Conservation (phyloP, 306 rosid species). For the apple (Malus domestica) region ASM211411v1 NC_041793.1:32268001-32268500, state of each 20-base stretch:
- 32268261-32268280: slow-evolving; percentile 99
- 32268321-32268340: slow-evolving; percentile 81
- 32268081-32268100: slow-evolving; percentile 99
- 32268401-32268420: not conserved
- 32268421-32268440: not conserved
- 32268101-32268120: slow-evolving; percentile 97
- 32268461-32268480: not conserved
- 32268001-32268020: slow-evolving; percentile 1
- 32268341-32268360: slow-evolving; percentile 59
- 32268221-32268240: slow-evolving; percentile 12
- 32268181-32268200: slow-evolving; percentile 18
- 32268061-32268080: slow-evolving; percentile 93
- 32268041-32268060: slow-evolving; percentile 25
- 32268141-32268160: slow-evolving; percentile 14
- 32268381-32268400: not conserved
- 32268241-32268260: slow-evolving; percentile 26
- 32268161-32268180: not conserved
- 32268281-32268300: slow-evolving; percentile 96
- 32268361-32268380: not conserved
- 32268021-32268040: not conserved
- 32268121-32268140: slow-evolving; percentile 80
- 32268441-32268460: not conserved
- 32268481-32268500: not conserved
- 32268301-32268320: slow-evolving; percentile 95
- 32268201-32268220: slow-evolving; percentile 12